Base-by-base conservation (phyloP, 23 red algal genomes). In the Cyanidium caldarium region DNA sequence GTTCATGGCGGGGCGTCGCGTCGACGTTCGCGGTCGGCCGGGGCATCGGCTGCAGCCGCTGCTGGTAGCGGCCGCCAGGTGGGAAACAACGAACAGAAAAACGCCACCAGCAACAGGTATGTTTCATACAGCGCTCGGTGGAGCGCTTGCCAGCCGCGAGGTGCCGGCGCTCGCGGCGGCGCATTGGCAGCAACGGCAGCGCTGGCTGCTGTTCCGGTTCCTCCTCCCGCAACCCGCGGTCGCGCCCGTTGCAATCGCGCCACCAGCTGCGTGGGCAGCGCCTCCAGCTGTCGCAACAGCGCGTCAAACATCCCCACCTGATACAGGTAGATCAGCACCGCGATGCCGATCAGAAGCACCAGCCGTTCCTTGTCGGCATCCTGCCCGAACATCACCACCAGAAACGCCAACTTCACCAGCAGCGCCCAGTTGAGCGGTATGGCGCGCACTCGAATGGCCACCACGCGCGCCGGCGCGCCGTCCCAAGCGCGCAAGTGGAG, bases 21-120 rank as follows among this genome's bases (percentile, higher is more conserved):
- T n/a, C n/a, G n/a, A n/a, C n/a, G n/a, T n/a, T n/a, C n/a, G n/a
- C n/a, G n/a, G n/a, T n/a, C n/a, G n/a, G n/a, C n/a, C n/a, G n/a
- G n/a, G n/a, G n/a, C n/a, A n/a, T n/a, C n/a, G n/a, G n/a, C 15
- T 46, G 70, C 5, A 35, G 35, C 25, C 25, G 34, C 40, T 75
- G 12, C 40, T 2, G 70, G 30, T 38, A 38, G 45, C 19, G 70
- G 70, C 38, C 58, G 70, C 70, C 70, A 75, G 10, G 70, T 61
- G 38, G 70, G 70, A 56, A 75, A 46, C 41, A 75, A 56, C 2
- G 70, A 75, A 19, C 70, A 75, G 7, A 75, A n/a, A 58, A 75
- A 75, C 14, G 45, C 58, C 34, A 61, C 36, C 33, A 75, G 37
- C n/a, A 56, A 42, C 12, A 75, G 10, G n/a, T 66, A 66, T 25